These are phyloP conservation scores for Oryza meridionalis DNA, from an alignment of 176 grass and related monocot genomes.

Conservation along the genomic window DNA sequence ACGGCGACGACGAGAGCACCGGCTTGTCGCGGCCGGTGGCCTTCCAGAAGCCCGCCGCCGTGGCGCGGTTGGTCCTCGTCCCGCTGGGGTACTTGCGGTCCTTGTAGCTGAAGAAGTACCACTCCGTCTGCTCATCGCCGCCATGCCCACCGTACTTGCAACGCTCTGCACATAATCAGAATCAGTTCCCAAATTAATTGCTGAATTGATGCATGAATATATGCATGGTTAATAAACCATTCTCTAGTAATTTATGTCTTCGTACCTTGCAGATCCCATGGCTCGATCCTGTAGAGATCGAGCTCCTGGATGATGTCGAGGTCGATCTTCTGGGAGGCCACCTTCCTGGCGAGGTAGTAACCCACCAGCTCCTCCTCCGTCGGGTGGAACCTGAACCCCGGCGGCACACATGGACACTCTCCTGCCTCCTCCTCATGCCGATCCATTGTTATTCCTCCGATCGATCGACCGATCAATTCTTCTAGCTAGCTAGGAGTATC, in stretches of 20 bases:
- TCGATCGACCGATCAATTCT: neutral
- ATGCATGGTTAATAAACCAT: neutral
- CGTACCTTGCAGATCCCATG: conserved; percentile 79
- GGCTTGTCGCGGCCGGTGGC: conserved; percentile 92
- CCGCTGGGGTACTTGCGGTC: conserved; percentile 97
- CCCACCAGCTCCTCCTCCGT: conserved; percentile 97
- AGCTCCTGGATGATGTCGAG: conserved; percentile 88
- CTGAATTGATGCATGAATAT: neutral
- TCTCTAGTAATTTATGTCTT: neutral
- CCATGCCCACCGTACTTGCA: conserved; percentile 44
- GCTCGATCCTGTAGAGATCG: conserved; percentile 97
- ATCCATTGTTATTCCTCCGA: conserved; percentile 34
- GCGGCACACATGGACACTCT: conserved; percentile 68
- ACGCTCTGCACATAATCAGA: conserved; percentile 42
- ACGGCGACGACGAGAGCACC: conserved; percentile 48
- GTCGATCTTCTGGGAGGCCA: conserved; percentile 85
- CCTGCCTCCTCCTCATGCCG: conserved; percentile 4
- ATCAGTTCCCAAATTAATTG: neutral
- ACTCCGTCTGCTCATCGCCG: conserved; percentile 71
- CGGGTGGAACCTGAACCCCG: conserved; percentile 97
- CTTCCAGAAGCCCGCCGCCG: conserved; percentile 93
- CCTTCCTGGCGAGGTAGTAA: conserved; percentile 91
- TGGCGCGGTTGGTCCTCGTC: conserved; percentile 90
- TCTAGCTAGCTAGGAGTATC: neutral
- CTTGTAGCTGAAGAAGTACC: conserved; percentile 98